Evolutionary conservation across 2,329 filamentous ascomycete species (phyloP).

Genomic region (Ascochyta clinopodiicola): DNA sequence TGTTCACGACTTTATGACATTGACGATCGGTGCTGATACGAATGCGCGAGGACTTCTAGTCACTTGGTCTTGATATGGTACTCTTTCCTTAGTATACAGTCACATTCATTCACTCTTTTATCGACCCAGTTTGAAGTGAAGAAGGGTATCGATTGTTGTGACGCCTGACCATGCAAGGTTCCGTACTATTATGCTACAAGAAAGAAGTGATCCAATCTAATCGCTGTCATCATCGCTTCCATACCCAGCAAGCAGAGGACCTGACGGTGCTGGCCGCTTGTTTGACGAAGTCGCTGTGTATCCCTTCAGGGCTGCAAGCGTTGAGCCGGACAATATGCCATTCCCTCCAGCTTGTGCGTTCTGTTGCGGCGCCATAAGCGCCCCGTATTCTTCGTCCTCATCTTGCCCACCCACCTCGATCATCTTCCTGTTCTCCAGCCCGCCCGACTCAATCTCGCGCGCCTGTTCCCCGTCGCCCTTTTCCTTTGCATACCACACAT

Average conservation of each 20-base stretch:
- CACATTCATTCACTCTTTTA: neutral
- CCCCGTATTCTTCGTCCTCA: slow-evolving; percentile 20
- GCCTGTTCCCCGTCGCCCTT: slow-evolving; percentile 71
- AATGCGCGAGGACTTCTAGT: neutral
- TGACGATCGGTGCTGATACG: neutral
- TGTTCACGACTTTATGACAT: neutral
- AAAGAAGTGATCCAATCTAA: slow-evolving; percentile 21
- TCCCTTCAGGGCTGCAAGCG: slow-evolving; percentile 77
- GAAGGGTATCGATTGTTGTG: slow-evolving; percentile 21
- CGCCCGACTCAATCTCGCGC: slow-evolving; percentile 64
- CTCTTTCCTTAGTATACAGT: neutral
- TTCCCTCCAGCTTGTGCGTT: slow-evolving; percentile 44
- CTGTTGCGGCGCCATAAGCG: slow-evolving; percentile 31
- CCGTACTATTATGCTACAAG: neutral
- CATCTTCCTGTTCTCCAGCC: slow-evolving; percentile 59
- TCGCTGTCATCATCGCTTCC: slow-evolving; percentile 86
- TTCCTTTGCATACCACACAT: slow-evolving; percentile 88
- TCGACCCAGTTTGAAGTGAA: neutral
- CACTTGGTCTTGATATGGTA: neutral
- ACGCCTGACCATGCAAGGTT: slow-evolving; percentile 18
- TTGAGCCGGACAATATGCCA: slow-evolving; percentile 82
- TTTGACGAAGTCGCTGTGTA: slow-evolving; percentile 52
- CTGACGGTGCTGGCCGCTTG: slow-evolving; percentile 60
- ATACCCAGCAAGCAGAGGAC: slow-evolving; percentile 79
- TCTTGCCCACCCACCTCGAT: slow-evolving; percentile 53